These are phyloP conservation scores for Leccinum pellstonianum DNA, from an alignment of 768 basidiomycete genomes.

Conservation along the genomic window DNA sequence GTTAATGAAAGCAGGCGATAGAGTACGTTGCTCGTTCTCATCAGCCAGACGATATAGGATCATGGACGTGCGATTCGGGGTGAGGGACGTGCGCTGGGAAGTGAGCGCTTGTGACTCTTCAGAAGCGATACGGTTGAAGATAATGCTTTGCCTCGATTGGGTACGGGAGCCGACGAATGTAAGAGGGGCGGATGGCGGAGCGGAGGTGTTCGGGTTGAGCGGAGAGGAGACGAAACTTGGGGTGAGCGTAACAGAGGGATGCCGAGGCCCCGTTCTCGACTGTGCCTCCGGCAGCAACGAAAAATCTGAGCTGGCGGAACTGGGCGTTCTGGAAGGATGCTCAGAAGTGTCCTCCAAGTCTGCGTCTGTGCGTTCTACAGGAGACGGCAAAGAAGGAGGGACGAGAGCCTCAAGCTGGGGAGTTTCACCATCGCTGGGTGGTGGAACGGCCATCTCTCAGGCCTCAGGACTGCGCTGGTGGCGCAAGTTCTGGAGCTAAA, in stretches of 20 bases:
- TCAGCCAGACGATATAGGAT: constrained; percentile 58
- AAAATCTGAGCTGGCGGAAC: constrained; percentile 27
- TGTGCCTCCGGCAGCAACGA: constrained; percentile 30
- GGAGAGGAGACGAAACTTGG: constrained; percentile 49
- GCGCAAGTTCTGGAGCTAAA: constrained; percentile 3
- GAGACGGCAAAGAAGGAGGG: background rate
- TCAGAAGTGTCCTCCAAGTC: constrained; percentile 6
- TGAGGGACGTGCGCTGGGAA: constrained; percentile 19
- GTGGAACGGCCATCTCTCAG: constrained; percentile 37
- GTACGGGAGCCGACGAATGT: constrained; percentile 35
- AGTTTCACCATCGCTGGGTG: constrained; percentile 20
- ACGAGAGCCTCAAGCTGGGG: constrained; percentile 32
- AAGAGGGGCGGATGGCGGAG: constrained; percentile 11
- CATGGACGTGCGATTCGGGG: constrained; percentile 53
- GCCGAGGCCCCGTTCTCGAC: constrained; percentile 11
- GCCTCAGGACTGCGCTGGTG: background rate
- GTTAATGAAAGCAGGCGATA: constrained; percentile 35
- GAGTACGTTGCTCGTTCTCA: constrained; percentile 33
- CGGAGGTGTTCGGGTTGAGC: constrained; percentile 43
- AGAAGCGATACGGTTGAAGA: constrained; percentile 44
- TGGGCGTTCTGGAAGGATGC: constrained; percentile 22
- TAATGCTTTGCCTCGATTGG: constrained; percentile 39
- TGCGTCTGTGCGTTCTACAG: constrained; percentile 7
- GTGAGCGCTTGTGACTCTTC: constrained; percentile 45
- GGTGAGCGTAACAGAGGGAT: constrained; percentile 25